A percentile compares a stretch with the other conserved stretches of the same genome.
phyloP scores from a whole-genome alignment of 306 rosid genomes.

The Boehmeria nivea region DNA sequence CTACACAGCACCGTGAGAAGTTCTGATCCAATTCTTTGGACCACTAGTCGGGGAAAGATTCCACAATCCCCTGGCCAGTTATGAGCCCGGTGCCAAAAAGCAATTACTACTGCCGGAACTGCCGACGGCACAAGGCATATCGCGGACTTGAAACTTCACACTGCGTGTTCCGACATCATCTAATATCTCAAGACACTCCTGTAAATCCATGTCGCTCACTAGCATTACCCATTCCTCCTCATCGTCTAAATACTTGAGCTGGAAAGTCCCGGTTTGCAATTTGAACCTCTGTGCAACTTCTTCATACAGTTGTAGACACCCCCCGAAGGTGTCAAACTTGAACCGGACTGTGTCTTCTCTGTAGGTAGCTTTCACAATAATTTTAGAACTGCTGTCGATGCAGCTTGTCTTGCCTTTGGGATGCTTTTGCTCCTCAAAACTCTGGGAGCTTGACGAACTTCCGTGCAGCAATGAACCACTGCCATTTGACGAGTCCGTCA shows the following conservation, averaged over 20 bases:
- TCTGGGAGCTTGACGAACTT: slow-evolving; percentile 58
- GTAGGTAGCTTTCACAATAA: slow-evolving; percentile 68
- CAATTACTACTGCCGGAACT: slow-evolving; percentile 56
- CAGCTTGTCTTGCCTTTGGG: slow-evolving; percentile 31
- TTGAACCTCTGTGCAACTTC: slow-evolving; percentile 69
- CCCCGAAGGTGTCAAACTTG: slow-evolving; percentile 54
- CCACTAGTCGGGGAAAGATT: too few species aligned
- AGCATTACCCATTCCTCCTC: slow-evolving; percentile 92
- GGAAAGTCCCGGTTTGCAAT: slow-evolving; percentile 59
- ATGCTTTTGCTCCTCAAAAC: slow-evolving; percentile 43
- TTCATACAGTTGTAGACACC: slow-evolving; percentile 58
- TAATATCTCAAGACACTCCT: slow-evolving; percentile 67
- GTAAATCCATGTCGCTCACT: slow-evolving; percentile 59
- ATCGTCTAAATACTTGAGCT: slow-evolving; percentile 73
- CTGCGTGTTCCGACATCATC: slow-evolving; percentile 45
- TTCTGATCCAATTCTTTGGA: too few species aligned
- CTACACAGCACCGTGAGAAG: too few species aligned
- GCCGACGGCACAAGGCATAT: slow-evolving; percentile 32
- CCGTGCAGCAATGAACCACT: slow-evolving; percentile 40
- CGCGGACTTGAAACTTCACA: slow-evolving; percentile 70
- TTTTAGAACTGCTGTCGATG: slow-evolving; percentile 39
- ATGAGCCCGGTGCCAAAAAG: slow-evolving; percentile 42
- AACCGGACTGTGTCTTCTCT: slow-evolving; percentile 64
- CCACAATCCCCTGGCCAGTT: slow-evolving; percentile 6
- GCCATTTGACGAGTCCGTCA: slow-evolving; percentile 56